phyloP scores from a whole-genome alignment of 2,329 filamentous ascomycete species.

The Ceratocystis eucalypticola region DNA sequence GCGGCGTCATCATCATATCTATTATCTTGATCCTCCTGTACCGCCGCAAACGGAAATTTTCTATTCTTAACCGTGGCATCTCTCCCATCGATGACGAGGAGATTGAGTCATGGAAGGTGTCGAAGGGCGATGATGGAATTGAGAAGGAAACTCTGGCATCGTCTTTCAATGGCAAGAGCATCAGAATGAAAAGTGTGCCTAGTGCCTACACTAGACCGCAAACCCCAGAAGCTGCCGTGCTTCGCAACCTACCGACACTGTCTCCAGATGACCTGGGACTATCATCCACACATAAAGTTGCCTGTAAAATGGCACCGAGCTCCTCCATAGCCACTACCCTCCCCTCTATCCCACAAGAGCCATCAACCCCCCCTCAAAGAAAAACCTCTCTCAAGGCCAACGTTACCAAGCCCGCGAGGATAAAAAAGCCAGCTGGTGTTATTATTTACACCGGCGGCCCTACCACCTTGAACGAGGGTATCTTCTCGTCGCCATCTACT shows the following conservation, averaged over 20 bases:
- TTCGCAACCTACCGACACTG: neutral
- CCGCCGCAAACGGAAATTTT: constrained; percentile 28
- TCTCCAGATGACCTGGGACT: neutral
- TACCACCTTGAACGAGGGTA: constrained; percentile 5
- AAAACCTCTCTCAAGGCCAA: neutral
- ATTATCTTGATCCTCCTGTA: constrained; percentile 28
- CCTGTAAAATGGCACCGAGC: constrained; percentile 18
- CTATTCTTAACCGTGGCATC: constrained; percentile 40
- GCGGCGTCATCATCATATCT: constrained; percentile 27
- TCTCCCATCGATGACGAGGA: constrained; percentile 52
- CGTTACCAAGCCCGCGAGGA: constrained; percentile 21
- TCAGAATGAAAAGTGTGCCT: neutral
- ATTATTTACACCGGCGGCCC: constrained; percentile 38
- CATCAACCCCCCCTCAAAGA: constrained; percentile 23
- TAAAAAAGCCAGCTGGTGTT: constrained; percentile 38
- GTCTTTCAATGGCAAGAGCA: neutral
- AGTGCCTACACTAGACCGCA: neutral
- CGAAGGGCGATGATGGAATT: constrained; percentile 21
- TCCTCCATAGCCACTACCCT: constrained; percentile 19
- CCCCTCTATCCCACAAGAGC: constrained; percentile 23
- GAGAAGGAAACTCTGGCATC: constrained; percentile 23
- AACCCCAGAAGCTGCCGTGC: neutral
- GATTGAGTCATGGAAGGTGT: constrained; percentile 49
- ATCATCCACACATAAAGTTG: neutral
- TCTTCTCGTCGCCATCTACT: constrained; percentile 22